Evolutionary conservation across 495 filamentous ascomycete genomes (phyloP), one percentile per base, ranked within the genome.

Genomic region (Penicillium daleae): DNA sequence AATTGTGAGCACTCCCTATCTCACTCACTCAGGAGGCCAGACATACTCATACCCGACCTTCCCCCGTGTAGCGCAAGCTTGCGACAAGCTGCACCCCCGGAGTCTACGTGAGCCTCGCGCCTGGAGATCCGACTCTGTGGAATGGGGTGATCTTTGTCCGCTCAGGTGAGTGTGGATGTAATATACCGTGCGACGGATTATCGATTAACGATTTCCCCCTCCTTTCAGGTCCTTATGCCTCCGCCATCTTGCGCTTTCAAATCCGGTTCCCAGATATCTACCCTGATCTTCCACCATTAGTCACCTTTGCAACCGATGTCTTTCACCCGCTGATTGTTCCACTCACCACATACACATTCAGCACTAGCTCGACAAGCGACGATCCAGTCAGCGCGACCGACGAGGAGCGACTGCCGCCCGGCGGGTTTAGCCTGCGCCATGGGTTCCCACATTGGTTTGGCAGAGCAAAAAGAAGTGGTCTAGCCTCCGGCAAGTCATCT

Each of bases 251-350:
- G 60, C 91, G 93, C 58, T 97, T 97, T 78, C 88, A 91, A 62
- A 87, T 99, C 65, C 87, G 87, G 54, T 97, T 97, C 71, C 92
- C 95, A 9, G 78, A 88, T 63, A 81, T 81, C 27, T 97, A 97
- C 70, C 95, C 95, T 5, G 76, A 81, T 33, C 76, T 89, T 8
- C 91, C 95, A 42, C 95, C 95, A 6, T 80, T 92, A 5, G 87
- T 99, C 52, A 93, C 87, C 42, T 96, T 99, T 73, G 80, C 85
- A 29, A 95, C 90, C 46, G 94, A 97, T 66, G 87, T 97, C 56
- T 99, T 97, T 74, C 94, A 99, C 75, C 95, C 94, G 13, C 83
- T 99, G 27, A 87, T 98, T 68, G 90, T 93, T 3, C 92, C 94
- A 21, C 81, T 94, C 15, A 97, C 92, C 6, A 96, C 92, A 3